A percentile compares a stretch with the other conserved stretches of the same genome.
phyloP scores from a whole-genome alignment of 352 stramenopile genomes.

The Discostella stelligera region DNA sequence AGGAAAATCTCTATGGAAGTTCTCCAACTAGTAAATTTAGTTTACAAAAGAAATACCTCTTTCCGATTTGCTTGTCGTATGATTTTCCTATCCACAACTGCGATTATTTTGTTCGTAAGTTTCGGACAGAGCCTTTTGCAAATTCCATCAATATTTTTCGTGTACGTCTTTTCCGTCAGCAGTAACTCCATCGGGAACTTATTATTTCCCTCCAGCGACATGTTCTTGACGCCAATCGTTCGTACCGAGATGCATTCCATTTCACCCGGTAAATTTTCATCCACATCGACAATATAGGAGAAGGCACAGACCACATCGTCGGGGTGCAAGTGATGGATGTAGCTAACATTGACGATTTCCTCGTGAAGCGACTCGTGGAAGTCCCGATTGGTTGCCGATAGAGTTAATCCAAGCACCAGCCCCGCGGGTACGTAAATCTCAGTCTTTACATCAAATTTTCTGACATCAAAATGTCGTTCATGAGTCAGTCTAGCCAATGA shows the following conservation, averaged over 20 bases:
- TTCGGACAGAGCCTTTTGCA: slow-evolving; percentile 68
- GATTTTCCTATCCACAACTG: slow-evolving; percentile 73
- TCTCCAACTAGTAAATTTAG: too few relatives aligned
- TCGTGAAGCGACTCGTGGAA: slow-evolving; percentile 82
- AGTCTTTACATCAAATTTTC: slow-evolving; percentile 66
- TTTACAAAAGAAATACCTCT: slow-evolving; percentile 75
- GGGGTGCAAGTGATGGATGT: slow-evolving; percentile 76
- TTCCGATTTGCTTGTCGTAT: slow-evolving; percentile 69
- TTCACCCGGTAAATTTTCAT: slow-evolving; percentile 72
- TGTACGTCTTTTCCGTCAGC: slow-evolving; percentile 50
- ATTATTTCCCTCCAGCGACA: slow-evolving; percentile 51
- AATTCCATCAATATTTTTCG: slow-evolving; percentile 76
- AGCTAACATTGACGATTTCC: slow-evolving; percentile 75
- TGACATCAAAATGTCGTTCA: slow-evolving; percentile 80
- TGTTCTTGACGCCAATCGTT: slow-evolving; percentile 80
- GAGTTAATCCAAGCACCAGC: slow-evolving; percentile 70
- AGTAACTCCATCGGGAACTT: slow-evolving; percentile 75
- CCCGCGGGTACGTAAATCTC: slow-evolving; percentile 75
- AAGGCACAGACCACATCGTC: slow-evolving; percentile 72
- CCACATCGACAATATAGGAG: slow-evolving; percentile 59
- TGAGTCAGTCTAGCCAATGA: slow-evolving; percentile 80
- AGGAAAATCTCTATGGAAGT: too few relatives aligned
- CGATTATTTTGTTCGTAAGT: slow-evolving; percentile 75
- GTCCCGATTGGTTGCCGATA: slow-evolving; percentile 68
- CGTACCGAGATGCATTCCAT: slow-evolving; percentile 69